A percentile compares a stretch with the other conserved stretches of the same genome.
Evolutionary conservation across 1,284 basidiomycete species (phyloP).

Genomic region (Singerocomus inundabilis): DNA sequence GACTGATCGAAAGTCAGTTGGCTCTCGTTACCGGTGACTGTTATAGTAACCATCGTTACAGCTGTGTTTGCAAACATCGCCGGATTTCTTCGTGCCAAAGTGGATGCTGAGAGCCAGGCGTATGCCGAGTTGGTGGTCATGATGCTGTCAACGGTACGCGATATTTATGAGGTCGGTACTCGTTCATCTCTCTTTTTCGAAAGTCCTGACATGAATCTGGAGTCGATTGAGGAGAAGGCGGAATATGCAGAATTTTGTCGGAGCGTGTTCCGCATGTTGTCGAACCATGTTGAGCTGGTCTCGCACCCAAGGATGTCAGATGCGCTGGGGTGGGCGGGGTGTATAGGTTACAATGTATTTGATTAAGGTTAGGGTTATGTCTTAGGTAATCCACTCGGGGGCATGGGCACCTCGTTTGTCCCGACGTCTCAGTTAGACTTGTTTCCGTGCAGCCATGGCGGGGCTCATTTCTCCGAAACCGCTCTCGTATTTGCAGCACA

Average conservation of each 20-base stretch:
- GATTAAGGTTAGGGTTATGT: slow-evolving; percentile 31
- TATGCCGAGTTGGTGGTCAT: slow-evolving; percentile 30
- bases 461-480: slow-evolving; percentile 59
- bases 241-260: slow-evolving; percentile 27
- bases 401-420: background rate
- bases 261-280: slow-evolving; percentile 17
- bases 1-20: slow-evolving; percentile 30
- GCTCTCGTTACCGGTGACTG: background rate
- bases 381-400: slow-evolving; percentile 23
- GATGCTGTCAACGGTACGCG: slow-evolving; percentile 34
- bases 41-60: slow-evolving; percentile 8
- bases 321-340: slow-evolving; percentile 20
- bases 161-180: slow-evolving; percentile 27
- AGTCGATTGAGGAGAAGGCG: slow-evolving; percentile 13
- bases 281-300: slow-evolving; percentile 17
- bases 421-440: slow-evolving; percentile 12
- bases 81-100: slow-evolving; percentile 18
- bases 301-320: slow-evolving; percentile 27
- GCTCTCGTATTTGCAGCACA: slow-evolving; percentile 59
- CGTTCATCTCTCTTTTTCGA: background rate
- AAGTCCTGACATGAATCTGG: slow-evolving; percentile 2
- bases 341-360: background rate
- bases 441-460: slow-evolving; percentile 46
- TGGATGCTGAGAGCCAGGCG: slow-evolving; percentile 27
- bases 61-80: slow-evolving; percentile 29